Base-by-base conservation (phyloP, 2,329 filamentous ascomycete genomes). In the Beauveria sp. region DNA sequence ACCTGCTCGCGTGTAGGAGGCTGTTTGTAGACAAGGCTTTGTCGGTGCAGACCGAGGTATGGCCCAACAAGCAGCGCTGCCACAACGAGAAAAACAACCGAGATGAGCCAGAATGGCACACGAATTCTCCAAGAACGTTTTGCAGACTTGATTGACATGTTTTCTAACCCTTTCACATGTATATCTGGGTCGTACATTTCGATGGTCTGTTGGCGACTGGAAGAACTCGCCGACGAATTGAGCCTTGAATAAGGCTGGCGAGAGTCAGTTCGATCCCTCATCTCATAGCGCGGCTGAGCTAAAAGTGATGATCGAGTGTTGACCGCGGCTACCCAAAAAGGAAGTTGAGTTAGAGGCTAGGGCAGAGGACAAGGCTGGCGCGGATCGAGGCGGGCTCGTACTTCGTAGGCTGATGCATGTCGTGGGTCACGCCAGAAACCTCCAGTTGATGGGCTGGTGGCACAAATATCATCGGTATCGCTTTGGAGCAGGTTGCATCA, bases 261-360 rank as follows among this genome's bases (percentile, higher is more conserved):
- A 24, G 10, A 34, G 22, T 20, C 18, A 16, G 24, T 18, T n/a
- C 8, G 10, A 20, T 10, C 22, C 10, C 2, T 10, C n/a, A 43
- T 41, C 7, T 22, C 20, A 24, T 18, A 59, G n/a, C 28, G 40
- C 37, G 41, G 50, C 40, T 52, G 43, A 37, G 37, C 48, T 28
- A 40, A 58, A 18, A 41, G 16, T 9, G 6, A 37, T 12, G 10
- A 41, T 14, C 10, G 7, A 3, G n/a, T 30, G 5, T 46, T 18
- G 14, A 44, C 22, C 55, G 56, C 56, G 56, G 56, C 56, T 59
- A 44, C 56, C 26, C 46, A 59, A 52, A n/a, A 34, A 46, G 47
- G 47, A 52, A 52, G 37, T 20, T 52, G 10, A 28, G 40, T n/a
- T 3, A 3, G 14, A 7, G 30, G 3, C 28, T 4, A 57, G 5